A percentile compares a stretch with the other conserved stretches of the same genome.
These are phyloP conservation scores for Marasmius oreades DNA, from an alignment of 1,284 basidiomycete species.

Conservation along the genomic window DNA sequence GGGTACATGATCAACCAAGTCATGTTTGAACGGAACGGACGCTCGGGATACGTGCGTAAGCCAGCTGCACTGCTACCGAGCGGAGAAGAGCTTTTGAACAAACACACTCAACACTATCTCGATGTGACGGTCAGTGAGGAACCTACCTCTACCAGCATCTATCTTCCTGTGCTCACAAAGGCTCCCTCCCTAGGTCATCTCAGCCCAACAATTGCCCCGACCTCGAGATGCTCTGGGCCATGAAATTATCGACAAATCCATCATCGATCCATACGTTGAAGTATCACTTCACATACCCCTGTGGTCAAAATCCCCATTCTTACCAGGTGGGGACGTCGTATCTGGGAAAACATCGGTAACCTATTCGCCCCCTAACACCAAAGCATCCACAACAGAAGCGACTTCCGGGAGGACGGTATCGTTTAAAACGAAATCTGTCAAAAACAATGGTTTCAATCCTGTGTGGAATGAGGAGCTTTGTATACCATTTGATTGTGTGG, in stretches of 20 bases:
- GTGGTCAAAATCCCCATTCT: slow-evolving; percentile 46
- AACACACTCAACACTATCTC: slow-evolving; percentile 57
- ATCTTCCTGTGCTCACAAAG: no score
- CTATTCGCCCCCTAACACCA: slow-evolving; percentile 19
- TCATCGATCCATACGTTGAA: slow-evolving; percentile 77
- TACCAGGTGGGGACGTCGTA: slow-evolving; percentile 18
- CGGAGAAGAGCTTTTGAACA: slow-evolving; percentile 56
- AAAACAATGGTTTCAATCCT: slow-evolving; percentile 89
- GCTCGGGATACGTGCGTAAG: slow-evolving; percentile 89
- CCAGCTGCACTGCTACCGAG: slow-evolving; percentile 73
- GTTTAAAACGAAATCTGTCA: slow-evolving; percentile 58
- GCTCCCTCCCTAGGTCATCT: slow-evolving; percentile 77
- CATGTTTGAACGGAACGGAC: slow-evolving; percentile 89
- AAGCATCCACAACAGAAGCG: slow-evolving; percentile 21
- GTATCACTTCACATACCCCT: slow-evolving; percentile 77
- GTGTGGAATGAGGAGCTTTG: slow-evolving; percentile 75
- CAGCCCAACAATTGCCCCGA: slow-evolving; percentile 89
- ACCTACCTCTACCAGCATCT: slow-evolving; percentile 17
- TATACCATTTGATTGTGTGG: slow-evolving; percentile 72
- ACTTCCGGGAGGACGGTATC: slow-evolving; percentile 46
- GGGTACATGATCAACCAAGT: slow-evolving; percentile 91
- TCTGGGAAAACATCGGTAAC: slow-evolving; percentile 12
- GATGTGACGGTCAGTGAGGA: slow-evolving; percentile 52
- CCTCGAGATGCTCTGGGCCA: slow-evolving; percentile 63
- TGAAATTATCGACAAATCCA: slow-evolving; percentile 57